A percentile compares a stretch with the other conserved stretches of the same genome.
Conservation (phyloP, 805 yeast species). For the Suhomyces canberraensis region DNA sequence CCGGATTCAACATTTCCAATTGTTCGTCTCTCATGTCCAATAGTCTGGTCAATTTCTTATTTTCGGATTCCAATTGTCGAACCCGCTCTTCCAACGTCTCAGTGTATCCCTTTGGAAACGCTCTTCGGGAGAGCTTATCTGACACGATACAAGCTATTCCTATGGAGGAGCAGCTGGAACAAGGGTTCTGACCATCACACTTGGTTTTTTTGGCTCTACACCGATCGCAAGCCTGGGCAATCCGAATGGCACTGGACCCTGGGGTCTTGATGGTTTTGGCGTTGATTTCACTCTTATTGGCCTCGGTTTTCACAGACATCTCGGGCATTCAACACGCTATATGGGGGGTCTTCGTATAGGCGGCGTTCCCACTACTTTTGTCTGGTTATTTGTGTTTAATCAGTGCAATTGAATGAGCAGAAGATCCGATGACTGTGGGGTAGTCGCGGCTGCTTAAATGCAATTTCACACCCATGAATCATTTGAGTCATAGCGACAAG, state of each 20-base stretch:
- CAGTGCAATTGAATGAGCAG: too few relatives aligned
- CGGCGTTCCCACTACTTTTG: too few relatives aligned
- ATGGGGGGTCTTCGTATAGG: too few relatives aligned
- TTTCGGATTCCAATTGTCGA: slow-evolving; percentile 81
- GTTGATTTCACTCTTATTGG: slow-evolving; percentile 8
- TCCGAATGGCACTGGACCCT: slow-evolving; percentile 62
- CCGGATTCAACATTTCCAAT: slow-evolving; percentile 34
- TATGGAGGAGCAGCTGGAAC: slow-evolving; percentile 78
- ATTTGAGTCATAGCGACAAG: slow-evolving; percentile 3
- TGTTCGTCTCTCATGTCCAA: slow-evolving; percentile 65
- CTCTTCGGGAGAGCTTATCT: slow-evolving; percentile 78
- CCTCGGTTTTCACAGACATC: slow-evolving; percentile 1
- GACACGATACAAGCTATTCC: slow-evolving; percentile 89
- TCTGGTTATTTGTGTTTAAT: too few relatives aligned
- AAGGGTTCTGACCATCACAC: slow-evolving; percentile 75
- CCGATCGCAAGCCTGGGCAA: slow-evolving; percentile 90
- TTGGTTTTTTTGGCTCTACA: slow-evolving; percentile 78
- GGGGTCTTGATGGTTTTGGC: slow-evolving; percentile 59
- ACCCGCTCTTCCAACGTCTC: slow-evolving; percentile 85
- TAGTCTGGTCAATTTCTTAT: slow-evolving; percentile 61
- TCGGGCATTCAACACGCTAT: neutral
- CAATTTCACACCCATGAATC: too few relatives aligned
- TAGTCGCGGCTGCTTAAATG: too few relatives aligned
- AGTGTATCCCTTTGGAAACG: slow-evolving; percentile 90
- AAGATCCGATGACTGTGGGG: too few relatives aligned